Conservation (phyloP, 805 yeast genomes). For the Lachancea cidri region DNA sequence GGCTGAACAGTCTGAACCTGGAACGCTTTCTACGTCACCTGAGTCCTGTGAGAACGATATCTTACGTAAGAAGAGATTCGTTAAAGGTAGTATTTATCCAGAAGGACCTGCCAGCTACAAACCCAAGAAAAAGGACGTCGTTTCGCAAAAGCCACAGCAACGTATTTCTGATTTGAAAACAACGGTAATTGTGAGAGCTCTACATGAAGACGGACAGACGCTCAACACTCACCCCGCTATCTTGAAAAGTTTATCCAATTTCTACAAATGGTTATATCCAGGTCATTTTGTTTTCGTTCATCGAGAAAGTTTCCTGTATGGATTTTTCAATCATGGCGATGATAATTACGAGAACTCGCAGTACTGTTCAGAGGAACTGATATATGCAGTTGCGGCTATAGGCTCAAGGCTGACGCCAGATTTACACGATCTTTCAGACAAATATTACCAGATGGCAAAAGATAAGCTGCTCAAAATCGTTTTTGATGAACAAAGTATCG, state of each 20-base stretch:
- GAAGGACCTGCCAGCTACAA: constrained; percentile 30
- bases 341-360: constrained; percentile 36
- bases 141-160: constrained; percentile 11
- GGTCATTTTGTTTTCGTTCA: constrained; percentile 59
- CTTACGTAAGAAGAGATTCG: constrained; percentile 18
- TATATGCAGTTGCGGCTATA: constrained; percentile 53
- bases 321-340: constrained; percentile 52
- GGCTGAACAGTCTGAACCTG: background rate
- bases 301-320: constrained; percentile 56
- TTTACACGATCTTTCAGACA: constrained; percentile 37
- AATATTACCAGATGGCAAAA: constrained; percentile 46
- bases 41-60: constrained; percentile 3
- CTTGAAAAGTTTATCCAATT: constrained; percentile 30
- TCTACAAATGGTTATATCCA: constrained; percentile 63
- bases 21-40: background rate
- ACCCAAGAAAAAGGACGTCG: constrained; percentile 9
- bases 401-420: constrained; percentile 49
- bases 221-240: constrained; percentile 28
- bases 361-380: constrained; percentile 51
- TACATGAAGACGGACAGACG: constrained; percentile 12
- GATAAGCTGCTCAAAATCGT: constrained; percentile 35
- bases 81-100: constrained; percentile 32
- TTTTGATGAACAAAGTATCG: constrained; percentile 33
- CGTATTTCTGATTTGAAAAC: constrained; percentile 33
- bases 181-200: constrained; percentile 28